Evolutionary conservation across 192 early-diverging fungal species (phyloP).

Genomic region (Podila epicladia): DNA sequence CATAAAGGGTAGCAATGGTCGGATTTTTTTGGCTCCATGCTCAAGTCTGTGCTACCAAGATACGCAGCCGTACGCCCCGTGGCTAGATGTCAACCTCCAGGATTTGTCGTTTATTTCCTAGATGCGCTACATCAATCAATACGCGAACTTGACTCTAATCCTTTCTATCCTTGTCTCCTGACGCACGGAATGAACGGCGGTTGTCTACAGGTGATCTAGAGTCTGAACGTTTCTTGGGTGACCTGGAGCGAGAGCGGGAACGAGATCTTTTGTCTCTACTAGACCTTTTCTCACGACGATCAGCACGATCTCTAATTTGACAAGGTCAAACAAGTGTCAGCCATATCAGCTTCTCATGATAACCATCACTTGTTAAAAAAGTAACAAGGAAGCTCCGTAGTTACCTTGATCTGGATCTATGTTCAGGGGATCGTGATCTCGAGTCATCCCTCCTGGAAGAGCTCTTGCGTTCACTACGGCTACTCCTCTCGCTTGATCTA

Average conservation of each 20-base stretch:
- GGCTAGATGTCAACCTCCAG: too few species aligned
- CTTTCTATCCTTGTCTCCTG: background rate
- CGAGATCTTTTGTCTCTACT: constrained; percentile 14
- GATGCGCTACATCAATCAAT: too few species aligned
- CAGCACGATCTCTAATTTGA: background rate
- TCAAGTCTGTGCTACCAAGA: too few species aligned
- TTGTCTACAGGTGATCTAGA: constrained; percentile 8
- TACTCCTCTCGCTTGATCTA: background rate
- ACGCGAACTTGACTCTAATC: background rate
- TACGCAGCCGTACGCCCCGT: too few species aligned
- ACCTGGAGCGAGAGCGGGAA: constrained; percentile 12
- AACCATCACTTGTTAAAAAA: background rate
- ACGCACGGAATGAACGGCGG: background rate
- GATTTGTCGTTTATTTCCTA: too few species aligned
- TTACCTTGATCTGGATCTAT: background rate
- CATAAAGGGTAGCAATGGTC: too few species aligned
- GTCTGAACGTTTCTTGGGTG: constrained; percentile 8
- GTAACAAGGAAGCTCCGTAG: background rate
- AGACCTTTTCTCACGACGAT: background rate
- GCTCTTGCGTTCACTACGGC: background rate
- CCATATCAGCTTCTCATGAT: background rate
- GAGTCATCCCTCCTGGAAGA: constrained; percentile 2
- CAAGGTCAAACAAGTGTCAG: background rate
- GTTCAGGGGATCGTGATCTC: background rate
- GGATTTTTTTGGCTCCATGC: too few species aligned